Conservation (phyloP, 805 yeast genomes). For the Metschnikowia sp. region DNA sequence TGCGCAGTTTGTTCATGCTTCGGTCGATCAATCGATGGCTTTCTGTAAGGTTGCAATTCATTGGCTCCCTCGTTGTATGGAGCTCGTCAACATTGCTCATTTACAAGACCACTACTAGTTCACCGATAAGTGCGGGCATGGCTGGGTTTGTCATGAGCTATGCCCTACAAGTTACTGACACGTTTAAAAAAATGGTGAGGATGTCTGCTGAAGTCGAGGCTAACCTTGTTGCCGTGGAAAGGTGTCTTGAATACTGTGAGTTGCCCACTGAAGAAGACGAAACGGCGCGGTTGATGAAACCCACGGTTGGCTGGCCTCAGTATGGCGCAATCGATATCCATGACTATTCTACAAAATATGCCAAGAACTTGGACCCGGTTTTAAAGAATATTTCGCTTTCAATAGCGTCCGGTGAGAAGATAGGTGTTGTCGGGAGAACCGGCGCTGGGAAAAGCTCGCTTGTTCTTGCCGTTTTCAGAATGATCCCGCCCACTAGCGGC, state of each 20-base stretch:
- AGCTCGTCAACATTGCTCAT: constrained; percentile 48
- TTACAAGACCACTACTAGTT: constrained; percentile 32
- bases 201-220: constrained; percentile 62
- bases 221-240: constrained; percentile 62
- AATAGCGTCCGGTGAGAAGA: constrained; percentile 72
- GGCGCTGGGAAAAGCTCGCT: constrained; percentile 40
- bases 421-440: constrained; percentile 96
- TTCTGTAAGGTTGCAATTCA: constrained; percentile 55
- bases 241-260: constrained; percentile 58
- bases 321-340: constrained; percentile 9
- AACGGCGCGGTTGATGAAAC: background rate
- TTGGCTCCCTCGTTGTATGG: constrained; percentile 55
- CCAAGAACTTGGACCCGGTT: constrained; percentile 77
- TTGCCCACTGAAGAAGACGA: constrained; percentile 39
- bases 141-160: constrained; percentile 65
- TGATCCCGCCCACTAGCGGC: constrained; percentile 21
- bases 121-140: constrained; percentile 54
- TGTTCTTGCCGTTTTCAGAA: constrained; percentile 24
- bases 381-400: constrained; percentile 62
- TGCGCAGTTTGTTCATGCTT: constrained; percentile 46
- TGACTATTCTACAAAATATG: constrained; percentile 77
- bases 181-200: constrained; percentile 56
- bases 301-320: constrained; percentile 14
- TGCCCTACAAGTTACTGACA: constrained; percentile 53
- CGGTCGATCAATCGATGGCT: constrained; percentile 65